Percentiles rank a stretch among this genome's conserved stretches.
phyloP scores from a whole-genome alignment of 1,284 basidiomycete species.

The Pyrrhoderma noxium region DNA sequence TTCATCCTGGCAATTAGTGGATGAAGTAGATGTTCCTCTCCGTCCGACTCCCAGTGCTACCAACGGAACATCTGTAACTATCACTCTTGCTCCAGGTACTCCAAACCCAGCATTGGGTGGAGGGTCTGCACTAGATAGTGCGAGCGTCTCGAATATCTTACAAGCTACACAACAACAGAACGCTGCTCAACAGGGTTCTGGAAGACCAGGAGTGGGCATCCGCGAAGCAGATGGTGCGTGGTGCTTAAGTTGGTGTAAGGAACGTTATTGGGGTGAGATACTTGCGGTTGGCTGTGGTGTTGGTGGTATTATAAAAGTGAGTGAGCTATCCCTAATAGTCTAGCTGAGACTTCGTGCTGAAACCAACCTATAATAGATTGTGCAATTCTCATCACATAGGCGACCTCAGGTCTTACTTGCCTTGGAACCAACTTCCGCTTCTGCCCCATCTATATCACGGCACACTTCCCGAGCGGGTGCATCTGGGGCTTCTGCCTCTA shows the following conservation, averaged over 20 bases:
- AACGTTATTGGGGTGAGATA: constrained; percentile 87
- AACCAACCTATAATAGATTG: constrained; percentile 26
- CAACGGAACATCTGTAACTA: constrained; percentile 36
- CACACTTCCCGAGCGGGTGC: neutral
- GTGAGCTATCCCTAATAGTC: constrained; percentile 17
- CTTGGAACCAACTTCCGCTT: constrained; percentile 22
- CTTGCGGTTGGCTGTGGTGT: constrained; percentile 72
- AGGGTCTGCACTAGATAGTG: constrained; percentile 41
- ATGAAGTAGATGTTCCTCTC: constrained; percentile 70
- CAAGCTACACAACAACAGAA: constrained; percentile 33
- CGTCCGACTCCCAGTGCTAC: constrained; percentile 35
- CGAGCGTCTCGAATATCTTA: constrained; percentile 50
- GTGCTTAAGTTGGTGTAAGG: constrained; percentile 91
- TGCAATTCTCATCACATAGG: constrained; percentile 33
- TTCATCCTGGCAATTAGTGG: constrained; percentile 70
- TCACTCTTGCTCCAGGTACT: constrained; percentile 52
- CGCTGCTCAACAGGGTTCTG: constrained; percentile 30
- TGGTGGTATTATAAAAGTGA: constrained; percentile 67
- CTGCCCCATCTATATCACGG: neutral
- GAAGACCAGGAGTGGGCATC: constrained; percentile 49
- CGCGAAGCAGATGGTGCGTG: constrained; percentile 84
- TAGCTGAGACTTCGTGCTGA: neutral
- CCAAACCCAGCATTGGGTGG: constrained; percentile 51
- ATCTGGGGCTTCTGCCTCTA: constrained; percentile 4
- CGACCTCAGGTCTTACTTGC: constrained; percentile 27